Evolutionary conservation across 257 asterid genomes (phyloP), one percentile per base, ranked within the genome.

Genomic region (Apocynum venetum): DNA sequence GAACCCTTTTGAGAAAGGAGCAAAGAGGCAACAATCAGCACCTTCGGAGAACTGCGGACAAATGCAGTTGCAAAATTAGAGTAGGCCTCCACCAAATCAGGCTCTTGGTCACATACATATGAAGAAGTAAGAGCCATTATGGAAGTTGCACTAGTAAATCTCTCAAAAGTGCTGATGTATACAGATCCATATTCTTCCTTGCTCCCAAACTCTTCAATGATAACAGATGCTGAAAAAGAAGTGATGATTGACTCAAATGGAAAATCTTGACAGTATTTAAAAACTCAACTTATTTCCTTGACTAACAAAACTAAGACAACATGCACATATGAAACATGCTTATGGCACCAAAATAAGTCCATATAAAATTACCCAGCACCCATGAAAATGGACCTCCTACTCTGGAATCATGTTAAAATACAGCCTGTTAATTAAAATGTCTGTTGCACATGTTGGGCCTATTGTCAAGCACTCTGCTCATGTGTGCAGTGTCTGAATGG

Each of bases 91-190:
- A 90, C 97, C 85, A 93, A 82, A 87, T 91, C 98, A 35, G 97
- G 98, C 85, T 93, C 98, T 89, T 93, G 96, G 82, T 93, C 98
- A 79, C 98, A 93, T 80, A 93, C 88, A 75, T 91, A 93, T 49
- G 98, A 93, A 73, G 98, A 93, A 82, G 90, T 90, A 81, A 93
- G 91, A 82, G 96, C 93, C 87, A 81, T 83, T 75, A 93, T 91
- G 77, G 97, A 90, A 77, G 93, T 19, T 73, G 98, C 88, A 83
- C 85, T 79, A 79, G 92, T 89, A 86, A 91, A 91, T 83, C 90
- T 84, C 83, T 91, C 94, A 66, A 93, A 93, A 57, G 93, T 84
- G 70, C 86, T 88, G 87, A 93, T 84, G 80, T 86, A 91, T 68
- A 90, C 86, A 80, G 88, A 87, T 80, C 97, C 97, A 64, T 87